Evolutionary conservation across 116 monocot genomes (phyloP).

Genomic region (Posidonia oceanica): DNA sequence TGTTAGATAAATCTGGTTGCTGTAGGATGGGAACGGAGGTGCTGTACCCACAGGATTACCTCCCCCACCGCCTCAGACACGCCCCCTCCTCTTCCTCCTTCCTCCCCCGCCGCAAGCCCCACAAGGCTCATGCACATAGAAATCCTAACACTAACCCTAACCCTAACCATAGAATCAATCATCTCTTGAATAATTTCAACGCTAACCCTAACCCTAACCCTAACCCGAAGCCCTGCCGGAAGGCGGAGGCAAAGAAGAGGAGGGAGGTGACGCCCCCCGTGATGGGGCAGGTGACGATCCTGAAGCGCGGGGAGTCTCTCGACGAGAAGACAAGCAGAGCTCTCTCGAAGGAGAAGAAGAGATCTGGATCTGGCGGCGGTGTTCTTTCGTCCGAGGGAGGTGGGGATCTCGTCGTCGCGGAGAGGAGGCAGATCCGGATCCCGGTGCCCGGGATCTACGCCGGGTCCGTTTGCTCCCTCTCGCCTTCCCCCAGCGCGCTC

Average conservation of each 20-base stretch:
- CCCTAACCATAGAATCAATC: neutral
- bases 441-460: conserved; percentile 7
- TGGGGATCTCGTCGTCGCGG: conserved; percentile 12
- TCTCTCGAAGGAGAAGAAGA: conserved; percentile 1
- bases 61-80: neutral
- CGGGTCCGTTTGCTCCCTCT: conserved; percentile 20
- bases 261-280: conserved; percentile 2
- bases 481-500: conserved; percentile 26
- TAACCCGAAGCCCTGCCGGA: conserved; percentile 2
- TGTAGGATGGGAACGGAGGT: conserved; percentile 21
- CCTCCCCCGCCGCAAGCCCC: conserved; percentile 1
- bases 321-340: conserved; percentile 6
- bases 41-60: conserved; percentile 11
- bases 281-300: conserved; percentile 13
- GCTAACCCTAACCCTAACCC: neutral
- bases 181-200: neutral
- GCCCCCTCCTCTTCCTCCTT: neutral
- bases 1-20: neutral
- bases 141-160: neutral
- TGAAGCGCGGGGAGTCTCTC: conserved; percentile 13
- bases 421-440: neutral
- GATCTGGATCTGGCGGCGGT: neutral
- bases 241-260: conserved; percentile 6
- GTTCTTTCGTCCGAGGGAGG: conserved; percentile 2
- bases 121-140: neutral